Evolutionary conservation across 2,329 filamentous ascomycete species (phyloP).

Genomic region (Gaeumannomyces tritici): DNA sequence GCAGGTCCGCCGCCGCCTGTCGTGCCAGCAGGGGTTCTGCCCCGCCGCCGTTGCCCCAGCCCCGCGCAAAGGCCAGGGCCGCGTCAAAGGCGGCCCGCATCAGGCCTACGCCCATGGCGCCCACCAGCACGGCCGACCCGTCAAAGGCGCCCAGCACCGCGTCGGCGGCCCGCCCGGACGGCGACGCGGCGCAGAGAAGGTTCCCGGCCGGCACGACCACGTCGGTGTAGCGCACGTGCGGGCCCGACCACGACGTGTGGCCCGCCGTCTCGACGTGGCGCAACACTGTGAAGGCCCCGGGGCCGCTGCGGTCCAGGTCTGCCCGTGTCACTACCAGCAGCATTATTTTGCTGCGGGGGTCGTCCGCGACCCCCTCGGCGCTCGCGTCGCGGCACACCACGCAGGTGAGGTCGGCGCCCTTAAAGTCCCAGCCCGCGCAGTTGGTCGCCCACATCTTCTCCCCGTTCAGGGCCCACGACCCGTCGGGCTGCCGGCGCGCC

Average conservation of each 20-base stretch:
- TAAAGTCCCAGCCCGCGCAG: conserved; percentile 40
- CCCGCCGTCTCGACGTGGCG: conserved; percentile 31
- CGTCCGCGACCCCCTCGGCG: neutral
- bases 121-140: conserved; percentile 31
- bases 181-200: conserved; percentile 21
- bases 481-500: conserved; percentile 33
- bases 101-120: conserved; percentile 39
- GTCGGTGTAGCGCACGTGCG: conserved; percentile 33
- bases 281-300: conserved; percentile 31
- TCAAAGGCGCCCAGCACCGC: conserved; percentile 31
- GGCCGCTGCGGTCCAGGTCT: conserved; percentile 28
- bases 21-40: conserved; percentile 29
- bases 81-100: conserved; percentile 40
- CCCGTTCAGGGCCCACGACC: conserved; percentile 39
- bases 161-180: conserved; percentile 26
- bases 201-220: conserved; percentile 33
- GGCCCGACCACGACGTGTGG: conserved; percentile 34
- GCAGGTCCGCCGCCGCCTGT: conserved; percentile 27
- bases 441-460: conserved; percentile 51
- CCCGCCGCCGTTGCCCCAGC: conserved; percentile 24
- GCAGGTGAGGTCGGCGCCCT: conserved; percentile 40
- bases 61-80: conserved; percentile 35
- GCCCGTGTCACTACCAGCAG: conserved; percentile 35
- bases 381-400: conserved; percentile 35
- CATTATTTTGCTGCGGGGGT: conserved; percentile 24